Evolutionary conservation across 192 early-diverging fungal species (phyloP), one percentile per base, ranked within the genome.

Genomic region (Phlyctochytrium planicorne): DNA sequence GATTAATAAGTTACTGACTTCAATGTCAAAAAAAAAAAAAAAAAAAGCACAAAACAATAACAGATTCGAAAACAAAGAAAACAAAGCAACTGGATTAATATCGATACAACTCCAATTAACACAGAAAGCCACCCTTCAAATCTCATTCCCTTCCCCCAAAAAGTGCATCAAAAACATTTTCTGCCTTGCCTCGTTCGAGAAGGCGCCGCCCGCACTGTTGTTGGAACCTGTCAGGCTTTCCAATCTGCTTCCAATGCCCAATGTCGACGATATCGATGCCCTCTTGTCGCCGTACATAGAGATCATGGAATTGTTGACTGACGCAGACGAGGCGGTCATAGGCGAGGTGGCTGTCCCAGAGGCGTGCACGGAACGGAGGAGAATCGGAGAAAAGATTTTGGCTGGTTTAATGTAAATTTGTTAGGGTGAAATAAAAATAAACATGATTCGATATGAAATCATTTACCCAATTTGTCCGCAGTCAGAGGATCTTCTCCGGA

Each of bases 391-490:
- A 57, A 57, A 57, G 25, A 57, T 27, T 57, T 57, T 57, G 6
- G 55, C 55, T 47, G 23, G 30, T n/a, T 35, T 20, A 55, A 20
- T 53, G 4, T 27, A 57, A 24, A 25, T 6, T 57, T 25, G 27
- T 6, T 57, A 25, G 16, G 27, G 10, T 57, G 55, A 25, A 12
- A 47, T 14, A 20, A 20, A 47, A 20, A 47, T 10, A 10, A 57
- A 10, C 55, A 25, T 10, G 16, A 57, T 10, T 12, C 55, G 6
- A 10, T 6, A 25, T 6, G 50, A 14, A 29, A 57, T 10, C 33
- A 70, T 73, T 75, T 74, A 88, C 87, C 76, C 1, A 88, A 12
- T 17, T 66, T 62, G 37, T 80, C 74, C 6, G 63, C 69, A 59
- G 35, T 62, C 53, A 72, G 25, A 20, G 63, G 67, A 55, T 64